A percentile compares a stretch with the other conserved stretches of the same genome.
These are phyloP conservation scores for Allomyces macrogynus DNA, from an alignment of 192 early-diverging fungal genomes.

Conservation along the genomic window DNA sequence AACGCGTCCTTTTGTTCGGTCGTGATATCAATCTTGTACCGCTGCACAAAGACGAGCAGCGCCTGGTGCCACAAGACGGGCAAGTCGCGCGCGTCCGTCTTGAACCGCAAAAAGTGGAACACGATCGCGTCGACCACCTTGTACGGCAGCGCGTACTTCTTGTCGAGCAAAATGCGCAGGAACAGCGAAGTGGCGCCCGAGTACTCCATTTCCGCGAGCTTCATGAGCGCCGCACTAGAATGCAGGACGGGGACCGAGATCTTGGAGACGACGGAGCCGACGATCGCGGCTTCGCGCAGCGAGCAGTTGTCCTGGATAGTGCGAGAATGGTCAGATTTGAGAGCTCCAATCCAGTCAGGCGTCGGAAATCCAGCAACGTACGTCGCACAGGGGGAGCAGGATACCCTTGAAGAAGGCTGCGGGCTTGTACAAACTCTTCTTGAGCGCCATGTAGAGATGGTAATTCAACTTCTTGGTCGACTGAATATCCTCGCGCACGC, in stretches of 20 bases:
- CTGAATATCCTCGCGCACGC: slow-evolving; percentile 83
- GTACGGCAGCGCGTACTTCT: slow-evolving; percentile 94
- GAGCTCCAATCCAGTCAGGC: background rate
- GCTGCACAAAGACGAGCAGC: slow-evolving; percentile 83
- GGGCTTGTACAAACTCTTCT: slow-evolving; percentile 92
- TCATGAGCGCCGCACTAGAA: slow-evolving; percentile 77
- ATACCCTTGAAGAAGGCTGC: slow-evolving; percentile 96
- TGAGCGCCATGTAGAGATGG: slow-evolving; percentile 88
- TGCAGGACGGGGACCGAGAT: slow-evolving; percentile 89
- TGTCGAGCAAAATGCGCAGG: slow-evolving; percentile 87
- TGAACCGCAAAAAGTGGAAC: slow-evolving; percentile 86
- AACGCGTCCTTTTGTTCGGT: slow-evolving; percentile 85
- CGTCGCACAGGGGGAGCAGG: slow-evolving; percentile 81
- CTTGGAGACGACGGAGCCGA: slow-evolving; percentile 77
- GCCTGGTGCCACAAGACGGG: slow-evolving; percentile 97
- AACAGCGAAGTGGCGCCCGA: slow-evolving; percentile 84
- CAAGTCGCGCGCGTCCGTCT: slow-evolving; percentile 56
- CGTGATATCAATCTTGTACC: slow-evolving; percentile 90
- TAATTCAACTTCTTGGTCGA: slow-evolving; percentile 96
- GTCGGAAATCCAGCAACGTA: background rate
- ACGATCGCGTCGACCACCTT: slow-evolving; percentile 90
- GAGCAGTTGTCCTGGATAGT: slow-evolving; percentile 47
- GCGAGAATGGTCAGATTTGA: background rate
- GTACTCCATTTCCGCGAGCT: slow-evolving; percentile 95
- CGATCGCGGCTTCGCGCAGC: slow-evolving; percentile 84